A percentile compares a stretch with the other conserved stretches of the same genome.
Evolutionary conservation across 768 basidiomycete genomes (phyloP).

Genomic region (Zangia roseola): DNA sequence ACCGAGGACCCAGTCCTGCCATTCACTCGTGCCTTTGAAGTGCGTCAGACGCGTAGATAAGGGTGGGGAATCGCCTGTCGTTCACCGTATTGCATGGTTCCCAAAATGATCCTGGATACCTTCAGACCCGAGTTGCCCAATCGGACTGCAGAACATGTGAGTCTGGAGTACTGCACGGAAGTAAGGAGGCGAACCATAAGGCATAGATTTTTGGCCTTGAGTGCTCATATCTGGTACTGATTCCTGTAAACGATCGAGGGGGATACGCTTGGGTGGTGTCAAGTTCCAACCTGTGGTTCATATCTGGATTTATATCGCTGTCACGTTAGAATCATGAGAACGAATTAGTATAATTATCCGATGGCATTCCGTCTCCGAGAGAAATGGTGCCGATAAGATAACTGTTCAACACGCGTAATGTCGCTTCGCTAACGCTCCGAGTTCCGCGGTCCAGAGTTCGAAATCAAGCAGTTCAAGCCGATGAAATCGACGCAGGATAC

Average conservation of each 20-base stretch:
- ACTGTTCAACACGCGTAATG: no score
- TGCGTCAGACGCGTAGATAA: not conserved
- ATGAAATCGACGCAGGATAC: no score
- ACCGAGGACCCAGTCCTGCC: slow-evolving; percentile 53
- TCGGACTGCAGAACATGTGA: slow-evolving; percentile 29
- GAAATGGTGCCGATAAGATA: no score
- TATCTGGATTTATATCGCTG: slow-evolving; percentile 2
- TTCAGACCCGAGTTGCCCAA: slow-evolving; percentile 50
- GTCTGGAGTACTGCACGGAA: not conserved
- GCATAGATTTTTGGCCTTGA: slow-evolving; percentile 9
- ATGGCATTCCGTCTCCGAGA: not conserved
- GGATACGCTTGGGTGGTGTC: not conserved
- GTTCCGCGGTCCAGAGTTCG: not conserved
- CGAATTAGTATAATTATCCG: slow-evolving; percentile 5
- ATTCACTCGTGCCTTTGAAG: slow-evolving; percentile 34
- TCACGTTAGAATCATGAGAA: slow-evolving; percentile 5
- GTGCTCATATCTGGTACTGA: slow-evolving; percentile 4
- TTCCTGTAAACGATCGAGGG: not conserved
- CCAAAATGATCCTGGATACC: slow-evolving; percentile 51
- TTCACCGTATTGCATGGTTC: slow-evolving; percentile 45
- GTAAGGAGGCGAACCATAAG: slow-evolving; percentile 11
- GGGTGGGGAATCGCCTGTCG: slow-evolving; percentile 3
- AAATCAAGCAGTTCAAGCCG: not conserved
- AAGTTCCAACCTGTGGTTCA: not conserved
- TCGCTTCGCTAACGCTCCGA: no score